These are phyloP conservation scores for Arthroderma uncinatum DNA, from an alignment of 2,329 filamentous ascomycete species.

Conservation along the genomic window DNA sequence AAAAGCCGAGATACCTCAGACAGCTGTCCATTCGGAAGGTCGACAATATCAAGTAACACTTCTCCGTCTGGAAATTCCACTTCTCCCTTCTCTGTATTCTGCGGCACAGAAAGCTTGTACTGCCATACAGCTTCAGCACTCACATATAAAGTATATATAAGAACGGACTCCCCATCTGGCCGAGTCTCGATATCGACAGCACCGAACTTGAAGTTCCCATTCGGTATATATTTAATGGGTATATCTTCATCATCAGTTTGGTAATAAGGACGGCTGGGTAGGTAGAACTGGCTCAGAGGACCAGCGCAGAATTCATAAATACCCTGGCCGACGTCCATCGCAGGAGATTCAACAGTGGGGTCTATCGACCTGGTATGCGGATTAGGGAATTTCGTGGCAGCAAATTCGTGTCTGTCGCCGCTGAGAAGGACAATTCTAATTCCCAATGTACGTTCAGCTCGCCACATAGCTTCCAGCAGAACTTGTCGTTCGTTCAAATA, in stretches of 20 bases:
- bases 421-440: conserved; percentile 73
- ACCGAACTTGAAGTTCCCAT: conserved; percentile 82
- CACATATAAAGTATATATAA: conserved; percentile 73
- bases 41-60: conserved; percentile 24
- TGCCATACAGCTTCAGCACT: conserved; percentile 72
- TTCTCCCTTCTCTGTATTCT: conserved; percentile 13
- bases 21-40: neutral
- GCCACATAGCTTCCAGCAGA: conserved; percentile 88
- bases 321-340: conserved; percentile 25
- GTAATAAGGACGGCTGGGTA: conserved; percentile 70
- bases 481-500: conserved; percentile 68
- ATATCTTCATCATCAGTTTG: conserved; percentile 76
- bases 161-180: conserved; percentile 43
- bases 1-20: neutral
- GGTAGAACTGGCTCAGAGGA: conserved; percentile 86
- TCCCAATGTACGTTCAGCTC: conserved; percentile 57
- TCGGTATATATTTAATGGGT: conserved; percentile 67
- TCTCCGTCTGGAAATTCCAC: conserved; percentile 22
- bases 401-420: conserved; percentile 95
- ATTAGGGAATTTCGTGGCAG: conserved; percentile 63
- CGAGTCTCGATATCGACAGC: conserved; percentile 65
- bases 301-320: conserved; percentile 85
- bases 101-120: conserved; percentile 31
- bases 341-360: conserved; percentile 14
- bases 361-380: conserved; percentile 19